phyloP scores from a whole-genome alignment of 371 early-diverging fungal genomes.

The Racocetra persica region DNA sequence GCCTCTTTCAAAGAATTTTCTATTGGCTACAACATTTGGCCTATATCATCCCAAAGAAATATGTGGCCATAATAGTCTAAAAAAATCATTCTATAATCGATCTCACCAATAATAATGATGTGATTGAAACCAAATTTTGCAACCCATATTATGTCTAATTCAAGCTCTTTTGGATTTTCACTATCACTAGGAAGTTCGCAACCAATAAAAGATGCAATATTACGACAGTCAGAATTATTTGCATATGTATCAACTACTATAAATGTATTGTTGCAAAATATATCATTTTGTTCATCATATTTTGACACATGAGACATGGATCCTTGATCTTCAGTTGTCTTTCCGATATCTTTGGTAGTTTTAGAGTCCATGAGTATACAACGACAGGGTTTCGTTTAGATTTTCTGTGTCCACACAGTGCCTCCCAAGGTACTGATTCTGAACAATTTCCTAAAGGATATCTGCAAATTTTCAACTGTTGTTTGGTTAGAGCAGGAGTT shows the following conservation, averaged over 20 bases:
- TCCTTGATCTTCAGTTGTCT: background rate
- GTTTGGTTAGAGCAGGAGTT: background rate
- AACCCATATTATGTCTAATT: background rate
- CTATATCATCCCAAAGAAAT: background rate
- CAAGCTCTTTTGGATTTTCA: constrained; percentile 1
- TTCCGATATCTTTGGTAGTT: background rate
- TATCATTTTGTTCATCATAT: background rate
- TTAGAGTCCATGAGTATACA: constrained; percentile 23
- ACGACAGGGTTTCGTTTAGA: constrained; percentile 7
- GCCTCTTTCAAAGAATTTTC: background rate
- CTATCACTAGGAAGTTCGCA: background rate
- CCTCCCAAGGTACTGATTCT: constrained; percentile 24
- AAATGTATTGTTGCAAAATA: background rate
- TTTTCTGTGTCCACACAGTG: background rate
- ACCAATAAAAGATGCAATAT: constrained; percentile 15
- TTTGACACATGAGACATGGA: background rate
- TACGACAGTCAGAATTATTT: constrained; percentile 8
- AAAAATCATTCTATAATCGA: background rate
- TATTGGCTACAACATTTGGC: background rate
- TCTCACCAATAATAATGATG: constrained; percentile 5
- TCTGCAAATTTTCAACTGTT: background rate
- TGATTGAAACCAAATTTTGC: constrained; percentile 27
- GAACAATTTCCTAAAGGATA: constrained; percentile 29
- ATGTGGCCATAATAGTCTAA: constrained; percentile 1
- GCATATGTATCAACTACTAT: constrained; percentile 30